A percentile compares a stretch with the other conserved stretches of the same genome.
Conservation (phyloP, 2,329 filamentous ascomycete genomes). For the Fusarium longipes region DNA sequence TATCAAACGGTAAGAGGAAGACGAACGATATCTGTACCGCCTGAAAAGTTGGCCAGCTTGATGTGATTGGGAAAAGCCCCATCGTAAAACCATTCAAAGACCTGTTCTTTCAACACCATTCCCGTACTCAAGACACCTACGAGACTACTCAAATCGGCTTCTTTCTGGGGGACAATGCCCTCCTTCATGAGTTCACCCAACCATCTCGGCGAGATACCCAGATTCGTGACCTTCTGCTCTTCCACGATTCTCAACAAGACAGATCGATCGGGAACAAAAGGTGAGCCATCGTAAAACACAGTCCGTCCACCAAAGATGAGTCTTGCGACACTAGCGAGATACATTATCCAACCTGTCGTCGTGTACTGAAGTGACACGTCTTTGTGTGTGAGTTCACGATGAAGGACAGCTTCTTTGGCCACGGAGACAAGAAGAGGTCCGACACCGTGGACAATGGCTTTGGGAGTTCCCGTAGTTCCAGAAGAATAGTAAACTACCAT, state of each 20-base stretch:
- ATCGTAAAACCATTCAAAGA: constrained; percentile 85
- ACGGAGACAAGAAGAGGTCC: constrained; percentile 69
- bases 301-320: constrained; percentile 70
- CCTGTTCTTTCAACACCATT: constrained; percentile 81
- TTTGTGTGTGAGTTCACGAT: constrained; percentile 56
- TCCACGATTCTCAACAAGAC: constrained; percentile 72
- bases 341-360: constrained; percentile 91
- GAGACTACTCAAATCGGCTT: constrained; percentile 72
- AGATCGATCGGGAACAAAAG: constrained; percentile 75
- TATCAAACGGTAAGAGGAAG: background rate
- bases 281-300: constrained; percentile 85
- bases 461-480: constrained; percentile 85
- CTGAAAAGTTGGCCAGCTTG: constrained; percentile 79
- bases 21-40: constrained; percentile 79
- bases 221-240: constrained; percentile 73
- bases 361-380: constrained; percentile 66
- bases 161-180: constrained; percentile 68
- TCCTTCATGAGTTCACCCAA: constrained; percentile 77
- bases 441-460: constrained; percentile 84
- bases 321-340: constrained; percentile 69
- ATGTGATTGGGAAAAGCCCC: constrained; percentile 73
- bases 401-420: constrained; percentile 68
- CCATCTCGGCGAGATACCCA: constrained; percentile 82
- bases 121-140: constrained; percentile 76
- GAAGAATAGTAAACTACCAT: constrained; percentile 83